Evolutionary conservation across 768 basidiomycete genomes (phyloP).

Genomic region (Mycena maculata): DNA sequence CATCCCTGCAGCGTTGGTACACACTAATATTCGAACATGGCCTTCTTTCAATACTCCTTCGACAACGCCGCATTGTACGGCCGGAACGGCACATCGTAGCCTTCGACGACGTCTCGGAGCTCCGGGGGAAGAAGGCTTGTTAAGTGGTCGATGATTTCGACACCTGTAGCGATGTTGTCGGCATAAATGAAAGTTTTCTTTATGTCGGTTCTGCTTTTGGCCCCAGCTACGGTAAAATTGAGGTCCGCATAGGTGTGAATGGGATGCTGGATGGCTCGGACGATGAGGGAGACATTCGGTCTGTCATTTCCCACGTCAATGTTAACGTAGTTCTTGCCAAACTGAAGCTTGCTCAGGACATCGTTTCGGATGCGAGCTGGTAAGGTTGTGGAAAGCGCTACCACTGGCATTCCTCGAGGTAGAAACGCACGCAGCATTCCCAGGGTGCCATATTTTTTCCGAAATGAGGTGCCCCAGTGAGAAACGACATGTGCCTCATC

Average conservation of each 20-base stretch:
- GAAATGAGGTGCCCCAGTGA: slow-evolving; percentile 50
- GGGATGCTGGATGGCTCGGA: slow-evolving; percentile 47
- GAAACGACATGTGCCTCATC: slow-evolving; percentile 52
- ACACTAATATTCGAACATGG: slow-evolving; percentile 43
- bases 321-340: slow-evolving; percentile 31
- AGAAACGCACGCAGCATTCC: slow-evolving; percentile 44
- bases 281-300: slow-evolving; percentile 46
- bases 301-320: slow-evolving; percentile 48
- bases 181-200: slow-evolving; percentile 44
- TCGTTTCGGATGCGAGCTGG: slow-evolving; percentile 41
- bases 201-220: slow-evolving; percentile 32
- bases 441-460: slow-evolving; percentile 44
- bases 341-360: slow-evolving; percentile 43
- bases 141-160: slow-evolving; percentile 42
- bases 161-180: slow-evolving; percentile 41
- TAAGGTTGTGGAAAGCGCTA: slow-evolving; percentile 50
- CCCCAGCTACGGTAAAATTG: slow-evolving; percentile 44
- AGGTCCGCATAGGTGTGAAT: slow-evolving; percentile 47
- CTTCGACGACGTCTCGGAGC: slow-evolving; percentile 23
- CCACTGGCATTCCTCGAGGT: slow-evolving; percentile 42
- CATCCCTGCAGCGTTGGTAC: slow-evolving; percentile 53
- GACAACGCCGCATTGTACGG: slow-evolving; percentile 44
- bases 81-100: slow-evolving; percentile 38
- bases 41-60: slow-evolving; percentile 38
- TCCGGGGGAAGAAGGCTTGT: slow-evolving; percentile 18